Conservation (phyloP, 164 flowering plant genomes). For the Saururus chinensis region DNA sequence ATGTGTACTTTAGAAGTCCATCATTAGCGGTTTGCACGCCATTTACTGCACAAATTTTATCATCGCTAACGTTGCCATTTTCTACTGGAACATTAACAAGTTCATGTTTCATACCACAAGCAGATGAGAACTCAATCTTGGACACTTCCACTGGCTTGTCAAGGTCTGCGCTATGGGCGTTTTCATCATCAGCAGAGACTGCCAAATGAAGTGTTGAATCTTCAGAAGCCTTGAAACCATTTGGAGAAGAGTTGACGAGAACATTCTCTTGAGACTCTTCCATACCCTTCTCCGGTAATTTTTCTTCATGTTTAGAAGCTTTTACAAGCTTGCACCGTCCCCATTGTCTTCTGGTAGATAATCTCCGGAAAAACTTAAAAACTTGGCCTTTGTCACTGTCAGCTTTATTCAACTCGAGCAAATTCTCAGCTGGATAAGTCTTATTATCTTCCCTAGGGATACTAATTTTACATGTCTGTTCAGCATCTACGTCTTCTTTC, state of each 20-base stretch:
- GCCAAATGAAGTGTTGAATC: not conserved
- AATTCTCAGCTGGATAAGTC: conserved; percentile 7
- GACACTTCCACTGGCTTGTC: conserved; percentile 11
- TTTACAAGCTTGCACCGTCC: conserved; percentile 16
- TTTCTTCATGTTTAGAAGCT: conserved; percentile 8
- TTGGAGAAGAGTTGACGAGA: conserved; percentile 7
- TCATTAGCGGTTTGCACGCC: conserved; percentile 22
- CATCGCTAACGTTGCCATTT: conserved; percentile 14
- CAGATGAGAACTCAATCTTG: conserved; percentile 10
- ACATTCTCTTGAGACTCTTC: conserved; percentile 13
- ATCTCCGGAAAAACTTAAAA: conserved; percentile 12
- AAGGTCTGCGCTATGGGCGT: not conserved
- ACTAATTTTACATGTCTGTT: conserved; percentile 5
- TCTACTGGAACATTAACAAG: conserved; percentile 9
- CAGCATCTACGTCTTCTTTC: conserved; percentile 20
- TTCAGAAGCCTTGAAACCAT: not conserved
- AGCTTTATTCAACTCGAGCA: conserved; percentile 8
- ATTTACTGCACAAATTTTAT: conserved; percentile 14
- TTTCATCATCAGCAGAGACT: not conserved
- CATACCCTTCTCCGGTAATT: conserved; percentile 7
- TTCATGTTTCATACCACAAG: conserved; percentile 16
- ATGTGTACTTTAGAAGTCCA: conserved; percentile 58
- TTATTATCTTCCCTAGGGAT: conserved; percentile 11
- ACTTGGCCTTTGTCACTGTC: conserved; percentile 11
- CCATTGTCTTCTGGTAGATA: conserved; percentile 20